These are phyloP conservation scores for Xerophyta viscosa DNA, from an alignment of 106 monocot species.

Conservation along the genomic window DNA sequence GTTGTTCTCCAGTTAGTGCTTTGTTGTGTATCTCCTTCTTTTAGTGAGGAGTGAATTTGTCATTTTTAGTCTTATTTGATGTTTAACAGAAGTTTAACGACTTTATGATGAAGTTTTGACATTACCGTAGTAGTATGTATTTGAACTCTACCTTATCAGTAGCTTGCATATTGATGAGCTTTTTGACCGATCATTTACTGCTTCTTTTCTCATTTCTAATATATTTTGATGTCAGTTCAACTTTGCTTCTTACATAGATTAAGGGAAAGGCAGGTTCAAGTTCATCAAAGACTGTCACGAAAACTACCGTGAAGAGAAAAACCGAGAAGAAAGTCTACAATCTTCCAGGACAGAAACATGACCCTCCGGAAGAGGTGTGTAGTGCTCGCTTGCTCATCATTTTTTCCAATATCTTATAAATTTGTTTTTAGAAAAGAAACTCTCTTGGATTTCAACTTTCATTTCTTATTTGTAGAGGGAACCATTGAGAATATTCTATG, in stretches of 20 bases:
- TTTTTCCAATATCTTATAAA: background rate
- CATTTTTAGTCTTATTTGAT: too few species aligned
- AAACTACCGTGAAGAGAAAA: constrained; percentile 30
- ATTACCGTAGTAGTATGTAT: too few species aligned
- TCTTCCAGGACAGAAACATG: constrained; percentile 80
- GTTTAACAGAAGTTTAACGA: too few species aligned
- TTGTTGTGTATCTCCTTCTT: too few species aligned
- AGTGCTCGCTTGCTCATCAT: constrained; percentile 2
- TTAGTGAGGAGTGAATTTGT: too few species aligned
- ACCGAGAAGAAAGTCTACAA: constrained; percentile 79
- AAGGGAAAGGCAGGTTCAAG: constrained; percentile 34
- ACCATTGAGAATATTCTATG: constrained; percentile 92
- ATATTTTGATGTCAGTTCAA: background rate
- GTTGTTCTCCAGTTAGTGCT: too few species aligned
- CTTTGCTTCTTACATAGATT: constrained; percentile 26
- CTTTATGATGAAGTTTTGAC: too few species aligned
- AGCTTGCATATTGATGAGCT: background rate
- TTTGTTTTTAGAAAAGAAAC: too few species aligned
- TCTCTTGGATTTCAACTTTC: constrained; percentile 1
- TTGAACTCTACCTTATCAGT: background rate
- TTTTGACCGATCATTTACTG: background rate
- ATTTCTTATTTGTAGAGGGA: constrained; percentile 57
- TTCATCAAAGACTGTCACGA: constrained; percentile 40
- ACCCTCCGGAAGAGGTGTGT: constrained; percentile 89
- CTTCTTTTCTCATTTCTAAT: background rate